Evolutionary conservation across 176 grass and related monocot genomes (phyloP), one percentile per base, ranked within the genome.

Genomic region (Leersia perrieri): DNA sequence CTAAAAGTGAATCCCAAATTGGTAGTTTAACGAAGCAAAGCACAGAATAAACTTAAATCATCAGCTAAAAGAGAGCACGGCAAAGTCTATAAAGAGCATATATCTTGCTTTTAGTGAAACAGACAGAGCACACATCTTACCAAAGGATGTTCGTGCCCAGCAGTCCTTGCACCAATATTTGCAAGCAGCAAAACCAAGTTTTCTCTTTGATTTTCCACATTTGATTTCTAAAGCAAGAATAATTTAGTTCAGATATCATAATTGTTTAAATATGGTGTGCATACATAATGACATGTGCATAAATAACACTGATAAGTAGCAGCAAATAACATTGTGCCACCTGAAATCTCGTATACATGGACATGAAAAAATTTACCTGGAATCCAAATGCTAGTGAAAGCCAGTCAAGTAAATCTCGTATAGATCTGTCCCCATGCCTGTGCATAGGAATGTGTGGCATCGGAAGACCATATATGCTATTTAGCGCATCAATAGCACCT

Each of bases 131-230:
- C 49, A 49, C 38, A 61, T 74, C 72, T 88, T 88, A 94, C 92
- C 80, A 88, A 78, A 79, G 39, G 39, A 83, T 78, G 38, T 58
- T 83, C 79, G 22, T 65, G 44, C 10, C 13, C 39, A 62, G 23
- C 67, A n/a, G 63, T 33, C 67, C 86, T 91, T 80, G 84, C 75
- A 75, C 73, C 79, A 65, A 91, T 81, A 77, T 94, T 94, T 84
- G 88, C 88, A 65, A 94, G 92, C 45, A 94, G 70, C 72, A 94
- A 83, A 74, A 94, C 80, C 80, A 94, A 77, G 76, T 91, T 87
- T 70, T 94, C 92, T 60, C 88, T 88, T 76, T 94, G 92, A 91
- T 94, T 94, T 60, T 90, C 83, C 66, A 86, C 92, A 83, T 91
- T 94, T 3, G 88, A 87, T 86, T 88, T 86, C 92, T 94, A 74